These are phyloP conservation scores for Botrytis porri DNA, from an alignment of 2,329 filamentous ascomycete species.

Conservation along the genomic window DNA sequence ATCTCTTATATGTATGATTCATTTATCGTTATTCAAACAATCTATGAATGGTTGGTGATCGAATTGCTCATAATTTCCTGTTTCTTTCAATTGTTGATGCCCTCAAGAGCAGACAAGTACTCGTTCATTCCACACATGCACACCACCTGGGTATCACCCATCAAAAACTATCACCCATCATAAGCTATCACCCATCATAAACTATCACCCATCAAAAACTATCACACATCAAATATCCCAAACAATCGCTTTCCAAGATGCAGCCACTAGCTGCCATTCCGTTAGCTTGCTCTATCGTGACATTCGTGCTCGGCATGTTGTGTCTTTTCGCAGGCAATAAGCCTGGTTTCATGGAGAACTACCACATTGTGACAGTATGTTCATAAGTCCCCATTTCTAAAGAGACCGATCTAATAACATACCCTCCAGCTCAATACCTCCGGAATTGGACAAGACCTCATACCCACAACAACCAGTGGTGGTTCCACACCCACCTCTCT, in stretches of 20 bases:
- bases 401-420: conserved; percentile 13
- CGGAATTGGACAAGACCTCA: conserved; percentile 45
- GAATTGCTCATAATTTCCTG: not conserved
- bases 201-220: not conserved
- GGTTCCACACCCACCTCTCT: conserved; percentile 34
- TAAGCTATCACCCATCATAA: no score
- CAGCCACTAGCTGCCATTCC: conserved; percentile 49
- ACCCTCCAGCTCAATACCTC: conserved; percentile 54
- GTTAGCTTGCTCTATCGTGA: conserved; percentile 48
- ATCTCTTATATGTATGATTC: conserved; percentile 9
- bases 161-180: not conserved
- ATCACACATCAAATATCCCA: not conserved
- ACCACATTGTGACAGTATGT: conserved; percentile 54
- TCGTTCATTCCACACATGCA: not conserved
- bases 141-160: not conserved
- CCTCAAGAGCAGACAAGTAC: not conserved
- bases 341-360: conserved; percentile 53
- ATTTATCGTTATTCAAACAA: not conserved
- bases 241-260: conserved; percentile 39
- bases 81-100: not conserved
- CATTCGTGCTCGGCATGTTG: conserved; percentile 56
- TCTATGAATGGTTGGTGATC: not conserved
- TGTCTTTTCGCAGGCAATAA: conserved; percentile 61
- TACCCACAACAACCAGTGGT: conserved; percentile 30
- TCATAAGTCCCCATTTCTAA: not conserved